phyloP scores from a whole-genome alignment of 1,284 basidiomycete genomes.

The Microbotryomycetes sp. region DNA sequence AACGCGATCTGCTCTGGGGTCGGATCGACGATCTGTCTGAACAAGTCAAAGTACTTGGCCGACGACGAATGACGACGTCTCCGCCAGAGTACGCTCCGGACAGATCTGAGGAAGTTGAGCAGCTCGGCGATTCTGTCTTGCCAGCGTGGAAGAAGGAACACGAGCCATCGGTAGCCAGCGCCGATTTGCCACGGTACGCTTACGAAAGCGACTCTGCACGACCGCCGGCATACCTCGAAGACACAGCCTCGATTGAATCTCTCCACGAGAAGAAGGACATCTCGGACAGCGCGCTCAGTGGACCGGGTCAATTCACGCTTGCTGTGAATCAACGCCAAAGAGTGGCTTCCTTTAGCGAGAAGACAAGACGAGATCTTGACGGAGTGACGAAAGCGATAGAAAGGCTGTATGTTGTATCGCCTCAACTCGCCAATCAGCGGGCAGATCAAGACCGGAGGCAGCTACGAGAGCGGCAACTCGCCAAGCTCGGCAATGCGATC shows the following conservation, averaged over 20 bases:
- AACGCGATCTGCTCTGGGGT: constrained; percentile 62
- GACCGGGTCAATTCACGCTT: no score
- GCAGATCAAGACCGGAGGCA: constrained; percentile 49
- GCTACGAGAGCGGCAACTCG: constrained; percentile 32
- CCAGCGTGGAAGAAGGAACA: neutral
- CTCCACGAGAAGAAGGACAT: neutral
- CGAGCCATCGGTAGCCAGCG: neutral
- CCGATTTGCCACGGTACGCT: constrained; percentile 20
- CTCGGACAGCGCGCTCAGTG: neutral
- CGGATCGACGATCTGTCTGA: constrained; percentile 66
- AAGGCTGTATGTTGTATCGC: constrained; percentile 67
- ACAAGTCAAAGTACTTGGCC: constrained; percentile 56
- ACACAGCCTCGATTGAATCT: neutral
- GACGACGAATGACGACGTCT: constrained; percentile 31
- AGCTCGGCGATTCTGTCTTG: neutral
- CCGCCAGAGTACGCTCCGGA: neutral
- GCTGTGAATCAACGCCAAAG: neutral
- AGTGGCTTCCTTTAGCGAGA: constrained; percentile 48
- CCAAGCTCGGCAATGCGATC: constrained; percentile 34
- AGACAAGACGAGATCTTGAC: constrained; percentile 72
- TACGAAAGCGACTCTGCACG: neutral
- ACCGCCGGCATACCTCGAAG: constrained; percentile 19
- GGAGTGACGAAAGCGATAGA: constrained; percentile 76
- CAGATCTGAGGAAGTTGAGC: neutral
- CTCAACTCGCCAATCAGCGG: constrained; percentile 76